Percentiles rank a stretch among this genome's conserved stretches.
Evolutionary conservation across 108 stramenopile genomes (phyloP).

Genomic region (Epipyxis sp.): DNA sequence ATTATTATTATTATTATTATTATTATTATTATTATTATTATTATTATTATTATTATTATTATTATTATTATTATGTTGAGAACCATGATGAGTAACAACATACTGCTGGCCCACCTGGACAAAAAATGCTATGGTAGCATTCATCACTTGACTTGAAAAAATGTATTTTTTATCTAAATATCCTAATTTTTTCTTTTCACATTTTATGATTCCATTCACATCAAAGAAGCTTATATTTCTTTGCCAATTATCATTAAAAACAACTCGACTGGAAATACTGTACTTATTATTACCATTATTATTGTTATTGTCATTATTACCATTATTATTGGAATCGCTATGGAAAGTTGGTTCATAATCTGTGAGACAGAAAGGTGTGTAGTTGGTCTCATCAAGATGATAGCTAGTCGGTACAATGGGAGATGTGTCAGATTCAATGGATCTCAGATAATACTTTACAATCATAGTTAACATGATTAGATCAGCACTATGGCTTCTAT

Average conservation of each 20-base stretch:
- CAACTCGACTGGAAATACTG: neutral
- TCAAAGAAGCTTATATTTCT: neutral
- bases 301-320: too few species aligned
- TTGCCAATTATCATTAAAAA: neutral
- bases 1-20: too few species aligned
- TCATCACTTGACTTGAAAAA: neutral
- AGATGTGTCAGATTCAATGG: too few species aligned
- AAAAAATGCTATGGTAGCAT: neutral
- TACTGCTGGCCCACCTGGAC: too few species aligned
- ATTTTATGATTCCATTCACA: neutral
- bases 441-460: neutral
- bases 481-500: neutral
- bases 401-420: neutral
- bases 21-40: too few species aligned
- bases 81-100: too few species aligned
- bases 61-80: too few species aligned
- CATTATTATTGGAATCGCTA: too few species aligned
- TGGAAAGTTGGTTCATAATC: neutral
- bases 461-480: neutral
- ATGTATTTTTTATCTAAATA: conserved; percentile 30
- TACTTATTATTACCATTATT: too few species aligned
- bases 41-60: too few species aligned
- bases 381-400: neutral
- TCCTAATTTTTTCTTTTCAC: neutral
- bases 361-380: neutral